Conservation (phyloP, 2,329 filamentous ascomycete genomes). For the Colletotrichum somersetense region DNA sequence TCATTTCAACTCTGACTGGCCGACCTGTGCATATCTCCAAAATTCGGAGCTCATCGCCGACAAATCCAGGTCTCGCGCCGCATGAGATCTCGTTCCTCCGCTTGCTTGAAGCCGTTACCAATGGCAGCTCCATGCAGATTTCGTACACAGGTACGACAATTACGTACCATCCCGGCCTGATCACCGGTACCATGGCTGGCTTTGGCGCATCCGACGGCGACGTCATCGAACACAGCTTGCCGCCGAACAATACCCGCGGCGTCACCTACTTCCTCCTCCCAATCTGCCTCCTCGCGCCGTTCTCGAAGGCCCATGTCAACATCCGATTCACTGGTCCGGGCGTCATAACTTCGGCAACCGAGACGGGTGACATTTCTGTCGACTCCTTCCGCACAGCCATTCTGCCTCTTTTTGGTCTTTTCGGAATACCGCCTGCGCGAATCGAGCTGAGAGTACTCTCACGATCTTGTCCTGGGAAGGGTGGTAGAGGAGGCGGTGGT, state of each 20-base stretch:
- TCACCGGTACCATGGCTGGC: slow-evolving; percentile 85
- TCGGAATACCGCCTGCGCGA: slow-evolving; percentile 83
- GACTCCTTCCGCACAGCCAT: slow-evolving; percentile 95
- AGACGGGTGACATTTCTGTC: slow-evolving; percentile 87
- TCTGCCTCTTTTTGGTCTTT: slow-evolving; percentile 88
- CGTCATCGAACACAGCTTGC: slow-evolving; percentile 84
- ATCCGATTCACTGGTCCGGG: slow-evolving; percentile 91
- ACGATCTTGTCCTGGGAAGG: slow-evolving; percentile 81
- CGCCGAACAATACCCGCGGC: slow-evolving; percentile 81
- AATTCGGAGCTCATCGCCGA: slow-evolving; percentile 88
- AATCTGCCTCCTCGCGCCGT: slow-evolving; percentile 90
- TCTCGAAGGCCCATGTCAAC: slow-evolving; percentile 91
- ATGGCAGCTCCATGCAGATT: slow-evolving; percentile 94
- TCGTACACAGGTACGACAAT: slow-evolving; percentile 96
- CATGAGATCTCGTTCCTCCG: slow-evolving; percentile 97
- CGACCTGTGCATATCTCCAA: slow-evolving; percentile 91
- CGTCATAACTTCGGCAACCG: slow-evolving; percentile 90
- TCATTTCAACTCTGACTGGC: slow-evolving; percentile 92
- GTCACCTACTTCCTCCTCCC: slow-evolving; percentile 93
- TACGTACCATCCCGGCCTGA: slow-evolving; percentile 90
- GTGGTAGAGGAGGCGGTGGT: slow-evolving; percentile 85
- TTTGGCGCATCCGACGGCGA: slow-evolving; percentile 78
- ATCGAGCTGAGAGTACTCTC: slow-evolving; percentile 88
- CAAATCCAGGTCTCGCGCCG: slow-evolving; percentile 87
- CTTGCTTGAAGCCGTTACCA: slow-evolving; percentile 93